Conservation (phyloP, 306 rosid genomes). For the Begonia loranthoides region DNA sequence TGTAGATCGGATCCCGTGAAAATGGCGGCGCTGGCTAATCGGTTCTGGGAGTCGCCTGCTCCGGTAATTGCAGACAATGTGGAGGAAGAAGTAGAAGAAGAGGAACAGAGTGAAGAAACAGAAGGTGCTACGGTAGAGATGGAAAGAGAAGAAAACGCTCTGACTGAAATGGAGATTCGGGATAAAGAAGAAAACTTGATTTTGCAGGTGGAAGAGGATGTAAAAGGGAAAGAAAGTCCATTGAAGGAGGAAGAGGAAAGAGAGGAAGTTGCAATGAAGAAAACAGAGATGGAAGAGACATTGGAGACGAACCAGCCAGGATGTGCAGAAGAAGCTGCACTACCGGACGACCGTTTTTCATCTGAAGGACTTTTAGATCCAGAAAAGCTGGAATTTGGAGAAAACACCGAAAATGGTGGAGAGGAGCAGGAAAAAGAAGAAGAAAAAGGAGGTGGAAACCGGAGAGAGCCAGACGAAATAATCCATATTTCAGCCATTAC, state of each 20-base stretch:
- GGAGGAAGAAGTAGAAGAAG: conserved; percentile 7
- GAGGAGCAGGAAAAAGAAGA: not conserved
- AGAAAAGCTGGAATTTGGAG: not conserved
- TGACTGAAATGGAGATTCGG: not conserved
- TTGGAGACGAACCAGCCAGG: not conserved
- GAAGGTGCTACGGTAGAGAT: conserved; percentile 1
- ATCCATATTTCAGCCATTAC: too few species aligned
- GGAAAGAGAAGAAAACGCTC: conserved; percentile 19
- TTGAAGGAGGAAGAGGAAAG: not conserved
- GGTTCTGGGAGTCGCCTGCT: conserved; percentile 72
- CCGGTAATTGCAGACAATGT: conserved; percentile 14
- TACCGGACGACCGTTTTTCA: not conserved
- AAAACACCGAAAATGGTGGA: conserved; percentile 1
- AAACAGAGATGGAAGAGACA: not conserved
- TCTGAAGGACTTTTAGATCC: not conserved
- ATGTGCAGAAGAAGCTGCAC: not conserved
- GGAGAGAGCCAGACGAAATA: not conserved
- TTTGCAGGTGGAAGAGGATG: not conserved
- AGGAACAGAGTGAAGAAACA: conserved; percentile 6
- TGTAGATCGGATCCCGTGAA: conserved; percentile 98
- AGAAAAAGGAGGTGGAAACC: not conserved
- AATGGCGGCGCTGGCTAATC: conserved; percentile 81
- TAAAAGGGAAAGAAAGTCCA: not conserved
- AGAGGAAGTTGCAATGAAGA: not conserved
- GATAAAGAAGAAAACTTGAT: conserved; percentile 5